These are phyloP conservation scores for Botrytis squamosa DNA, from an alignment of 2,329 filamentous ascomycete genomes.

Conservation along the genomic window DNA sequence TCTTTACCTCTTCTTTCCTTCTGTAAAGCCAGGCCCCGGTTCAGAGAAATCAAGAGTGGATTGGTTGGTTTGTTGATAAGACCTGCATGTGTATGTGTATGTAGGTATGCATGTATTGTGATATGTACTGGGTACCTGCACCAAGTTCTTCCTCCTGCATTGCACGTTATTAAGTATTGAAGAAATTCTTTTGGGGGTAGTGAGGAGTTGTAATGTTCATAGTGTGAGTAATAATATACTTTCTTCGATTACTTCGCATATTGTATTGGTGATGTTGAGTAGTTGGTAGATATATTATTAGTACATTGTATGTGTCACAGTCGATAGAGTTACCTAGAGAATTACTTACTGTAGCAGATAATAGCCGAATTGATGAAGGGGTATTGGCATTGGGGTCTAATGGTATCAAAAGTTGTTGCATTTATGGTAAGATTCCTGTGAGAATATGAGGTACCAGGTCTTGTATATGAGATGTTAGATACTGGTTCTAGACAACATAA, in stretches of 20 bases:
- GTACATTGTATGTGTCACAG: background rate
- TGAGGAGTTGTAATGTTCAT: background rate
- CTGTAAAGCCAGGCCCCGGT: background rate
- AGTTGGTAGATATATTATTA: background rate
- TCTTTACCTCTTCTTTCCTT: background rate
- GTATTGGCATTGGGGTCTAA: background rate
- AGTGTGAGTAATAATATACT: background rate
- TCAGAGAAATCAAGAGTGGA: constrained; percentile 5
- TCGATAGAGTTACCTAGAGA: background rate
- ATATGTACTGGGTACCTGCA: constrained; percentile 9
- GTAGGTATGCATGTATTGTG: constrained; percentile 1
- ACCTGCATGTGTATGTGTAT: constrained; percentile 6
- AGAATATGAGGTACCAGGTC: background rate
- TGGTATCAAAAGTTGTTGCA: background rate
- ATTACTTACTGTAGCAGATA: background rate
- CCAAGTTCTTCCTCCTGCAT: background rate
- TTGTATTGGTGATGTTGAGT: background rate
- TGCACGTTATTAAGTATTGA: background rate
- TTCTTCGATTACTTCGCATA: background rate
- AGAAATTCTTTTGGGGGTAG: background rate
- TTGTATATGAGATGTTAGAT: background rate
- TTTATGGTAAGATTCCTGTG: background rate
- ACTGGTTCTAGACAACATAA: no score
- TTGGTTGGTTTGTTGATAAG: constrained; percentile 9
- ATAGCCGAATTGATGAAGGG: background rate